A percentile compares a stretch with the other conserved stretches of the same genome.
These are phyloP conservation scores for Trichoderma cornu-damae DNA, from an alignment of 2,329 filamentous ascomycete species.

Conservation along the genomic window DNA sequence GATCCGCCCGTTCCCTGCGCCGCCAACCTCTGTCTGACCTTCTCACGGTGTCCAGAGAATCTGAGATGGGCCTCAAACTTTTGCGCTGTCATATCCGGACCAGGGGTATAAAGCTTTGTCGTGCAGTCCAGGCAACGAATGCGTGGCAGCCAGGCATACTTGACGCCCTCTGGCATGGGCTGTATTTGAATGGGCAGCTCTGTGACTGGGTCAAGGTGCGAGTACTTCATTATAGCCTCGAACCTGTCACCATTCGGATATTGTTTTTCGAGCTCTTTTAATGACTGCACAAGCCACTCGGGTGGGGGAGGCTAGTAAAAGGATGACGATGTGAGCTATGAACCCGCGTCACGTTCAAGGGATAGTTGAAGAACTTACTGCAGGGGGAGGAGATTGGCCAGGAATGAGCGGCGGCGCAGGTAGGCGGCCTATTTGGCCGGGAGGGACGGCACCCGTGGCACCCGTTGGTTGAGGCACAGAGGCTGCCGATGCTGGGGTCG, in stretches of 20 bases:
- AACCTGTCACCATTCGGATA: slow-evolving; percentile 76
- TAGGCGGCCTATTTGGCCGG: slow-evolving; percentile 59
- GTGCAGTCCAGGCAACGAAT: slow-evolving; percentile 91
- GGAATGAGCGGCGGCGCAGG: slow-evolving; percentile 59
- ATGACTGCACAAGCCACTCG: slow-evolving; percentile 72
- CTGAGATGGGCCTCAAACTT: slow-evolving; percentile 93
- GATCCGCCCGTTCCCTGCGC: slow-evolving; percentile 23
- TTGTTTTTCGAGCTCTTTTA: slow-evolving; percentile 62
- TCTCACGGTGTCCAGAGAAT: slow-evolving; percentile 73
- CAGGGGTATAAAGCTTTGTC: slow-evolving; percentile 88
- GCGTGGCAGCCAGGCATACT: slow-evolving; percentile 78
- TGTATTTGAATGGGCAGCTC: slow-evolving; percentile 57
- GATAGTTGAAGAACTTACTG: slow-evolving; percentile 48
- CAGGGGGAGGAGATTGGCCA: slow-evolving; percentile 50
- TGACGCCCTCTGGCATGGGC: slow-evolving; percentile 57
- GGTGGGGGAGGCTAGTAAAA: slow-evolving; percentile 68
- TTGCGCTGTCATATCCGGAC: slow-evolving; percentile 74
- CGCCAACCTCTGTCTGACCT: slow-evolving; percentile 44
- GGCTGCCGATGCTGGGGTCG: not conserved
- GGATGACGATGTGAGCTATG: slow-evolving; percentile 20
- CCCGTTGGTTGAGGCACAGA: slow-evolving; percentile 36
- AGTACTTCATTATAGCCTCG: slow-evolving; percentile 87
- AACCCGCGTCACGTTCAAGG: not conserved
- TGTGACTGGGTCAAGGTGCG: slow-evolving; percentile 68
- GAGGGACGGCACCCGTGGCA: slow-evolving; percentile 37